Percentiles rank a stretch among this genome's conserved stretches.
Conservation (phyloP, 768 basidiomycete genomes). For the Leucocoprinus sp. region DNA sequence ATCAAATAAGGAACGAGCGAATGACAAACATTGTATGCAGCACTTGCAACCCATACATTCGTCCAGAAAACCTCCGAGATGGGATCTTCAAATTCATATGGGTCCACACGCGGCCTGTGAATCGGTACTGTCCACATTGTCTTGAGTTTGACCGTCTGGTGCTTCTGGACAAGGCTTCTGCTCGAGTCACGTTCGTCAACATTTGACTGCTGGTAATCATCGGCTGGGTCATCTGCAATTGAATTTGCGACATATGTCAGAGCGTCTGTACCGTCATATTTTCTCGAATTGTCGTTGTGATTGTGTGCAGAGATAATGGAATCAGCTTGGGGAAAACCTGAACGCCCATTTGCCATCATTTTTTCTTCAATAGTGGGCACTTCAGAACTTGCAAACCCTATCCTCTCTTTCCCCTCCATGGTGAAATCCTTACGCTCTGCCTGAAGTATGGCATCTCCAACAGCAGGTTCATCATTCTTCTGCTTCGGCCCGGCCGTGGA, state of each 20-base stretch:
- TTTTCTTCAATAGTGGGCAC: constrained; percentile 71
- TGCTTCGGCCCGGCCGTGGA: constrained; percentile 38
- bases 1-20: constrained; percentile 12
- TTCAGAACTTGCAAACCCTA: constrained; percentile 52
- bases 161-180: constrained; percentile 35
- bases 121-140: constrained; percentile 59
- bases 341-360: constrained; percentile 41
- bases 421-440: constrained; percentile 47
- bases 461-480: constrained; percentile 27
- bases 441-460: constrained; percentile 33
- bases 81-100: constrained; percentile 82
- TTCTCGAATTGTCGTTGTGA: neutral
- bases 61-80: constrained; percentile 85
- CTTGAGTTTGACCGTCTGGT: constrained; percentile 42
- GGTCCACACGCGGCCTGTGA: constrained; percentile 63
- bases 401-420: constrained; percentile 39
- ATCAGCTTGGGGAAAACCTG: constrained; percentile 16
- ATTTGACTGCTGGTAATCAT: constrained; percentile 37
- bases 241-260: constrained; percentile 14
- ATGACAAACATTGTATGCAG: constrained; percentile 74
- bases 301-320: constrained; percentile 5
- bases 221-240: constrained; percentile 44
- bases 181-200: constrained; percentile 44
- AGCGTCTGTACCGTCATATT: constrained; percentile 1
- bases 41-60: constrained; percentile 79